These are phyloP conservation scores for Pestalotiopsis sp. DNA, from an alignment of 2,329 filamentous ascomycete species.

Conservation along the genomic window DNA sequence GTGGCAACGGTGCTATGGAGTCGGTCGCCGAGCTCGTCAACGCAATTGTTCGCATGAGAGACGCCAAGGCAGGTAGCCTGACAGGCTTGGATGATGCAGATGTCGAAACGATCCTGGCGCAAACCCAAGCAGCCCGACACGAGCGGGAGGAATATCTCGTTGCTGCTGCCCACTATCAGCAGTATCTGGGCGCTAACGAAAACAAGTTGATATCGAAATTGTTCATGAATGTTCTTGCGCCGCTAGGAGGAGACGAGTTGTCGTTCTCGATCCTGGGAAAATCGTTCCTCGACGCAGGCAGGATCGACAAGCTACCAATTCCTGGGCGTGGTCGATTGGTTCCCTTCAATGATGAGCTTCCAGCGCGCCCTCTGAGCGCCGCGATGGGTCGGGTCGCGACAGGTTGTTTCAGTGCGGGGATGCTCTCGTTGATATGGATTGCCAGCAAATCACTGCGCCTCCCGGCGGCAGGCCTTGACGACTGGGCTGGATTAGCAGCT, in stretches of 20 bases:
- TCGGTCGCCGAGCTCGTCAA: conserved; percentile 25
- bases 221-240: neutral
- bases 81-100: conserved; percentile 15
- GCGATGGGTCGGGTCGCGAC: neutral
- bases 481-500: neutral
- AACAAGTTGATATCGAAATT: conserved; percentile 13
- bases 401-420: neutral
- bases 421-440: conserved; percentile 4
- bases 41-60: conserved; percentile 14
- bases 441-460: conserved; percentile 1
- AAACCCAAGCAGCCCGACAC: conserved; percentile 21
- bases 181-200: conserved; percentile 20
- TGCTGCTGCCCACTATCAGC: conserved; percentile 16
- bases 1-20: conserved; percentile 29
- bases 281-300: neutral
- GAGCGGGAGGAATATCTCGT: conserved; percentile 15
- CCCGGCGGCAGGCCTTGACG: neutral
- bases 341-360: conserved; percentile 20
- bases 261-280: neutral
- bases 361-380: conserved; percentile 7
- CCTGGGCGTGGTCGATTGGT: conserved; percentile 15
- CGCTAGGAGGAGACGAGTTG: conserved; percentile 1
- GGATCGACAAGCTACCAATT: conserved; percentile 12
- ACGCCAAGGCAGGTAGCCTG: conserved; percentile 10
- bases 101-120: conserved; percentile 14